These are phyloP conservation scores for Crassisporium funariophilum DNA, from an alignment of 768 basidiomycete genomes.

Conservation along the genomic window DNA sequence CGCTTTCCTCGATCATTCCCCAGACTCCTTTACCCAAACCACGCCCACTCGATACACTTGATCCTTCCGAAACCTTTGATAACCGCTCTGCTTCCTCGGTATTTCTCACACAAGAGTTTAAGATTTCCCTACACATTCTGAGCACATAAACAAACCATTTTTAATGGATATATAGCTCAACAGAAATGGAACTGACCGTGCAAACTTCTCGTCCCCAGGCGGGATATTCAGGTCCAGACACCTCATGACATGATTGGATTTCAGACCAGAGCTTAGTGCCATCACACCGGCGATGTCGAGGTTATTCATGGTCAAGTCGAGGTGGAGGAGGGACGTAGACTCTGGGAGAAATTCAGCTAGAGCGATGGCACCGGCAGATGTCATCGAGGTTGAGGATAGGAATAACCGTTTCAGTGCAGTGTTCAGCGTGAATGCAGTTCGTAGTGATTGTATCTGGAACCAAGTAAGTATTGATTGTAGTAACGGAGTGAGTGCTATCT, in stretches of 20 bases:
- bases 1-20: constrained; percentile 86
- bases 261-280: constrained; percentile 86
- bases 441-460: constrained; percentile 75
- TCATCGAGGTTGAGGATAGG: constrained; percentile 80
- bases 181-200: constrained; percentile 45
- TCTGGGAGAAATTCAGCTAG: constrained; percentile 97
- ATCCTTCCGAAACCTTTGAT: constrained; percentile 29
- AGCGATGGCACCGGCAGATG: constrained; percentile 86
- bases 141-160: constrained; percentile 10
- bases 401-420: constrained; percentile 90
- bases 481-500: not conserved
- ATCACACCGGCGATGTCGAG: constrained; percentile 91
- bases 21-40: constrained; percentile 71
- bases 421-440: constrained; percentile 92
- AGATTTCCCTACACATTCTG: constrained; percentile 84
- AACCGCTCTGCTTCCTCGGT: constrained; percentile 80
- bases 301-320: constrained; percentile 84
- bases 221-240: constrained; percentile 95
- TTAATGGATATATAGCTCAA: constrained; percentile 8
- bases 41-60: constrained; percentile 43
- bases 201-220: constrained; percentile 79
- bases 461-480: not conserved
- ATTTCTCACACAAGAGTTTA: constrained; percentile 89
- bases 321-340: constrained; percentile 81
- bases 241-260: constrained; percentile 81